Evolutionary conservation across 2,329 filamentous ascomycete species (phyloP).

Genomic region (Neopestalotiopsis clavispora): DNA sequence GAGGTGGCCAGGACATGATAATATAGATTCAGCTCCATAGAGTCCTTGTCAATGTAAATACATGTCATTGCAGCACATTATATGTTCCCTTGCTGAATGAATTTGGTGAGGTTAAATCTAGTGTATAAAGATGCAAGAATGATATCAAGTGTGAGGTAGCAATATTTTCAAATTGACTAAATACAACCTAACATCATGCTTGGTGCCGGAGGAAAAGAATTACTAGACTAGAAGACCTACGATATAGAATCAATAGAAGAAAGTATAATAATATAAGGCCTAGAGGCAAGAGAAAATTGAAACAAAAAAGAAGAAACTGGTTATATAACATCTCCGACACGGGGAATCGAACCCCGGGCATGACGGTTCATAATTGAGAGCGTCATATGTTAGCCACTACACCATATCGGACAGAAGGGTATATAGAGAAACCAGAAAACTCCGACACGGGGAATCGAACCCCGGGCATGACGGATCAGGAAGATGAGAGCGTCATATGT

Average conservation of each 20-base stretch:
- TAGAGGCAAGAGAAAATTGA: not conserved
- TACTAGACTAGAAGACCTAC: too few species aligned
- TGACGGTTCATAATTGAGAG: conserved; percentile 23
- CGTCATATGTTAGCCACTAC: conserved; percentile 2
- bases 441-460: conserved; percentile 36
- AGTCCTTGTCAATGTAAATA: not conserved
- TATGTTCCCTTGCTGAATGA: not conserved
- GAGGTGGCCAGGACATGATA: not conserved
- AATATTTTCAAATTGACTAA: too few species aligned
- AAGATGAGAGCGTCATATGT: not conserved
- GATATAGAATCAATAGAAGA: not conserved
- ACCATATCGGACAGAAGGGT: not conserved
- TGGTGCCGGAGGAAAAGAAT: too few species aligned
- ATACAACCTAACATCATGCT: too few species aligned
- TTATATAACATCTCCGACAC: conserved; percentile 28
- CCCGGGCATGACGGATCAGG: conserved; percentile 30
- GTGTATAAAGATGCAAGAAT: not conserved
- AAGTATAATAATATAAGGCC: not conserved
- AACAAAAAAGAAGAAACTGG: not conserved
- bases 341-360: conserved; percentile 37
- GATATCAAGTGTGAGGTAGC: too few species aligned
- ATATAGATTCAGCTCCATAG: not conserved
- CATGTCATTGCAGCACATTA: not conserved
- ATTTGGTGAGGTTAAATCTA: not conserved
- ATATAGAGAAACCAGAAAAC: conserved; percentile 2